Evolutionary conservation across 2,329 filamentous ascomycete genomes (phyloP).

Genomic region (Emmonsiellopsis sp.): DNA sequence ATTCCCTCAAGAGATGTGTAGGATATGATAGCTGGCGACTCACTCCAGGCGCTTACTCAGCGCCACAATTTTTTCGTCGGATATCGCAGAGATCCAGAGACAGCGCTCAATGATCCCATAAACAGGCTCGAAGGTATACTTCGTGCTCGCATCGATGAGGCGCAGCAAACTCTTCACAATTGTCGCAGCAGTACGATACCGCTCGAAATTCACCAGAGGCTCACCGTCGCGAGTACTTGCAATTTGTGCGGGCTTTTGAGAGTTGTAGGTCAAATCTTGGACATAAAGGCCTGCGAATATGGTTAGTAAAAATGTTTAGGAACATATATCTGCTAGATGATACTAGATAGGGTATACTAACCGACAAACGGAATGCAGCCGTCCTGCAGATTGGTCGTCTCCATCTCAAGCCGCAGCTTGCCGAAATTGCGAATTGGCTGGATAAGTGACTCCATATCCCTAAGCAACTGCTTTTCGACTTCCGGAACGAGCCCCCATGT

Average conservation of each 20-base stretch:
- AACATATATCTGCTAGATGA: background rate
- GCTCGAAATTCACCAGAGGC: slow-evolving; percentile 56
- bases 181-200: slow-evolving; percentile 54
- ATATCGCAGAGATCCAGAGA: slow-evolving; percentile 53
- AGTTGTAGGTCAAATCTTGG: slow-evolving; percentile 58
- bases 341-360: slow-evolving; percentile 21
- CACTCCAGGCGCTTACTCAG: slow-evolving; percentile 34
- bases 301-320: background rate
- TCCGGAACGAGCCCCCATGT: slow-evolving; percentile 51
- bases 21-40: background rate
- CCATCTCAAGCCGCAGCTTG: slow-evolving; percentile 55
- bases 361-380: slow-evolving; percentile 59
- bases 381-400: slow-evolving; percentile 46
- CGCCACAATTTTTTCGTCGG: slow-evolving; percentile 47
- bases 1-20: too few species aligned
- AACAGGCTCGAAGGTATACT: slow-evolving; percentile 50
- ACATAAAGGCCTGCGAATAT: slow-evolving; percentile 46
- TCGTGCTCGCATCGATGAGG: slow-evolving; percentile 54
- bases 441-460: slow-evolving; percentile 50
- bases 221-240: slow-evolving; percentile 38
- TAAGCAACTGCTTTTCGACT: slow-evolving; percentile 45
- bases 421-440: slow-evolving; percentile 56
- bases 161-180: slow-evolving; percentile 56
- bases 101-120: slow-evolving; percentile 52
- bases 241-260: slow-evolving; percentile 54